Evolutionary conservation across 352 stramenopile species (phyloP), one percentile per base, ranked within the genome.

Genomic region (Globisporangium perplexum): DNA sequence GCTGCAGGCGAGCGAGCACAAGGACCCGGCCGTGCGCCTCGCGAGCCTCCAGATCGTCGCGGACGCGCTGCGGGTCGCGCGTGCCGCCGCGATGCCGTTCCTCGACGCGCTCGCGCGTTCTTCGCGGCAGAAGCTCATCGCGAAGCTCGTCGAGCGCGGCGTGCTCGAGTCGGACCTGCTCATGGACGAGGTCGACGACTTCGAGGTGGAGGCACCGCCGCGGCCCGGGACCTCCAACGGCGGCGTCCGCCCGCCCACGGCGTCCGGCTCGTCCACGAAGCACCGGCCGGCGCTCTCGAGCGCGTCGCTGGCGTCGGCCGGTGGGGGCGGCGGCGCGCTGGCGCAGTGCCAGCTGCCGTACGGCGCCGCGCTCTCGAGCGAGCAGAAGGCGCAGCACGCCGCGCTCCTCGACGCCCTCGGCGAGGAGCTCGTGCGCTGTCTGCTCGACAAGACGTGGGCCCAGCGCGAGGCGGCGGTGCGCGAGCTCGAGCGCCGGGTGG

Each of bases 101-200:
- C 26, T 93, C 14, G 77, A 91, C 48, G 74, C 70, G 1, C 43
- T 93, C 0, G 80, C 80, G 5, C 71, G 83, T 0, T 71, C 73
- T 14, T 74, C 72, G 22, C 67, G 78, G 30, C 83, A 93, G 50
- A 93, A 91, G 62, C 66, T 93, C 20, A 90, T 91, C n/a, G 75
- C 72, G 0, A 90, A 90, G 35, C 59, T 93, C 4, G 80, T 91
- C 1, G 83, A 90, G 17, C 63, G 74, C 42, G 79, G 81, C 1
- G 78, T 90, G 0, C 55, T 92, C 20, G 83, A 91, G 39, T 63
- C 74, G 0, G 83, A 91, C 63, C 69, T 92, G 61, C 65, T 93
- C 8, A 90, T 91, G 79, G 83, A 91, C 35, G 83, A 93, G 57
- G 64, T 93, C 0, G 83, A 93, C 20, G 83, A 93, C 45, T 93